Evolutionary conservation across 1,284 basidiomycete genomes (phyloP).

Genomic region (Leccinum proximum): DNA sequence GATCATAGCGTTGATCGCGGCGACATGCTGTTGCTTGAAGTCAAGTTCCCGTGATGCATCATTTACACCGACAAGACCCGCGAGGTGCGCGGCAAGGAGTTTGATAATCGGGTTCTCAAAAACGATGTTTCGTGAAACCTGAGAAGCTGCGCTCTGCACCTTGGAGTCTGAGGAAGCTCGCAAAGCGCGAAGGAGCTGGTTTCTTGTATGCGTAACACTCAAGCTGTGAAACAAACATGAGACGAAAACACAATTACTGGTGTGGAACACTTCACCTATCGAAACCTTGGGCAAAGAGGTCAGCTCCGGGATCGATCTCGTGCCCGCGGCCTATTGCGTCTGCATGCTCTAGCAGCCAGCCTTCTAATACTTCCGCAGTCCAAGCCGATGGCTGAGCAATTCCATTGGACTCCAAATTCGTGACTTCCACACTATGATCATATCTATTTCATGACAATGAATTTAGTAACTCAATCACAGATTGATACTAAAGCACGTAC

Average conservation of each 20-base stretch:
- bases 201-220: conserved; percentile 6
- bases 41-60: background rate
- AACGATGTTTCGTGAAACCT: conserved; percentile 7
- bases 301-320: conserved; percentile 1
- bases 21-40: background rate
- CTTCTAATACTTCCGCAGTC: background rate
- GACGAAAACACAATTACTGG: background rate
- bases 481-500: conserved; percentile 4
- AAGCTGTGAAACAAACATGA: conserved; percentile 1
- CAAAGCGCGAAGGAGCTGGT: conserved; percentile 2
- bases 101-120: conserved; percentile 13
- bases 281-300: conserved; percentile 15
- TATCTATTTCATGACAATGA: conserved; percentile 4
- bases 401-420: background rate
- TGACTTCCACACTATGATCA: background rate
- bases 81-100: conserved; percentile 5
- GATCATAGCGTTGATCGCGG: conserved; percentile 11
- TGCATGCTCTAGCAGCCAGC: conserved; percentile 8
- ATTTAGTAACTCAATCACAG: background rate
- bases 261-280: conserved; percentile 6
- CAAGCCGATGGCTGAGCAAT: background rate
- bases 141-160: background rate
- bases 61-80: background rate
- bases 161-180: conserved; percentile 4
- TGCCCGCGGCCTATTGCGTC: background rate